Evolutionary conservation across 768 basidiomycete species (phyloP).

Genomic region (Leccinum subgranulosum): DNA sequence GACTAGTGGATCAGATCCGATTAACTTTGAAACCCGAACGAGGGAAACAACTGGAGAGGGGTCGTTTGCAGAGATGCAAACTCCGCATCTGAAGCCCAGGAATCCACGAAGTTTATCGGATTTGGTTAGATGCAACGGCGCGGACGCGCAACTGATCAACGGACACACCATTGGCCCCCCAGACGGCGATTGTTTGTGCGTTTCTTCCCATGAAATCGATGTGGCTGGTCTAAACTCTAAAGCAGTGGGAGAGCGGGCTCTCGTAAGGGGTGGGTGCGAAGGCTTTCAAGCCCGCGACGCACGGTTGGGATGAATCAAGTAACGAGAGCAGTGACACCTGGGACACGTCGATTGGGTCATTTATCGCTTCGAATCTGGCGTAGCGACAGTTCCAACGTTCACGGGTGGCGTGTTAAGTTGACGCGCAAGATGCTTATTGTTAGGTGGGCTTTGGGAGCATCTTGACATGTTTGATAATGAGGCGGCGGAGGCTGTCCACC

Average conservation of each 20-base stretch:
- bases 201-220: constrained; percentile 17
- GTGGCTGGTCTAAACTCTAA: constrained; percentile 13
- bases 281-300: neutral
- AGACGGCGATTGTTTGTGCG: constrained; percentile 1
- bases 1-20: neutral
- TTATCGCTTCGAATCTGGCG: neutral
- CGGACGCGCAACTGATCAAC: neutral
- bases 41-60: neutral
- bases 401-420: neutral
- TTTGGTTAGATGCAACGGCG: constrained; percentile 21
- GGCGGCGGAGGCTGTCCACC: constrained; percentile 2
- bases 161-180: neutral
- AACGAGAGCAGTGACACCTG: neutral
- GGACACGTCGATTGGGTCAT: neutral
- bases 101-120: constrained; percentile 3
- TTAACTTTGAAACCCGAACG: neutral
- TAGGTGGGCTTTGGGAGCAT: neutral
- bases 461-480: neutral
- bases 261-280: constrained; percentile 17
- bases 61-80: constrained; percentile 2
- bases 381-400: neutral
- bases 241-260: constrained; percentile 14
- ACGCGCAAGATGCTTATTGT: neutral
- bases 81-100: neutral
- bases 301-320: neutral